Evolutionary conservation across 805 yeast genomes (phyloP).

Genomic region (Lachancea waltii): DNA sequence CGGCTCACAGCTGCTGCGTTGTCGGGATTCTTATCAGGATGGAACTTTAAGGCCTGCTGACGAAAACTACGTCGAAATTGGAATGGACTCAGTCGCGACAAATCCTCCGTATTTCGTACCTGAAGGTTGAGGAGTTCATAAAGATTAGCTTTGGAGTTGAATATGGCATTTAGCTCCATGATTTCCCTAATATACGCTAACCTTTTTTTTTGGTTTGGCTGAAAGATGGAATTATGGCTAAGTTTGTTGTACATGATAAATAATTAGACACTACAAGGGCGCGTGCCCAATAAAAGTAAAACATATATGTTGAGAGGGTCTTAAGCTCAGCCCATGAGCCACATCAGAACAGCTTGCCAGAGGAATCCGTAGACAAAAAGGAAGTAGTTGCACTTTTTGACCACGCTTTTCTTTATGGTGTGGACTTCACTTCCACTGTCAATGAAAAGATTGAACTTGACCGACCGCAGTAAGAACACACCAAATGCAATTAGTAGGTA

Average conservation of each 20-base stretch:
- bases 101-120: constrained; percentile 35
- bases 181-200: not conserved
- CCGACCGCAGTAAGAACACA: constrained; percentile 55
- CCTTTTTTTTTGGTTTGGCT: not conserved
- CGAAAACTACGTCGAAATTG: constrained; percentile 19
- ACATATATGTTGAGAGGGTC: too few species aligned
- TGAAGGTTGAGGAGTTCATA: constrained; percentile 40
- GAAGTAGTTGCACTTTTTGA: constrained; percentile 80
- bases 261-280: too few species aligned
- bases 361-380: constrained; percentile 78
- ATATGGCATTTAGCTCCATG: constrained; percentile 10
- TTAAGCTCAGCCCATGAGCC: constrained; percentile 48
- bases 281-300: too few species aligned
- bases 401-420: constrained; percentile 47
- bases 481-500: constrained; percentile 54
- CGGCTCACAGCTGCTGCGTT: constrained; percentile 14
- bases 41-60: constrained; percentile 21
- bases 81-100: constrained; percentile 36
- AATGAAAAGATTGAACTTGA: constrained; percentile 37
- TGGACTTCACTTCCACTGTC: constrained; percentile 42
- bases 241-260: too few species aligned
- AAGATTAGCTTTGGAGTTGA: constrained; percentile 20
- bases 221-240: not conserved
- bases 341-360: constrained; percentile 68
- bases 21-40: constrained; percentile 25